phyloP scores from a whole-genome alignment of 2,329 filamentous ascomycete genomes.

The Fusarium fujikuroi region DNA sequence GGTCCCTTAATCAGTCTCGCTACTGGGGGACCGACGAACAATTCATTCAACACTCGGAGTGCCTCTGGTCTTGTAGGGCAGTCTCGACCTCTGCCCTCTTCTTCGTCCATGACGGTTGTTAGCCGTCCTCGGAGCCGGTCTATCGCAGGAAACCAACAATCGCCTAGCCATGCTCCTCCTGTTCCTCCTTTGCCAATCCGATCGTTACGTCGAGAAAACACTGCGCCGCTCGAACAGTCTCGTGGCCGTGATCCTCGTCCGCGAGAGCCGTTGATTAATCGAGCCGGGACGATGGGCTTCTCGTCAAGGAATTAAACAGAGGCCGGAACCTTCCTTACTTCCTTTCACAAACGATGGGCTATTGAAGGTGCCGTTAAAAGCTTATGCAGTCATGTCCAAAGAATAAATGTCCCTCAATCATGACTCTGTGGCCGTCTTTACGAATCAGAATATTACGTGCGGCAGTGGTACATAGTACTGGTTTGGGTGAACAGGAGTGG shows the following conservation, averaged over 20 bases:
- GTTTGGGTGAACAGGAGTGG: not conserved
- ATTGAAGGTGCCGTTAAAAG: conserved; percentile 24
- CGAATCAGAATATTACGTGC: not conserved
- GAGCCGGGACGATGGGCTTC: conserved; percentile 41
- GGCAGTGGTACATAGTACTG: not conserved
- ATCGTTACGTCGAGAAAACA: conserved; percentile 43
- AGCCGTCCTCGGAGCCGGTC: conserved; percentile 44
- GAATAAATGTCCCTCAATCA: not conserved
- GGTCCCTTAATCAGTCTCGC: conserved; percentile 61
- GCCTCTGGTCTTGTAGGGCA: conserved; percentile 34
- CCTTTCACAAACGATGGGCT: not conserved
- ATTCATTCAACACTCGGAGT: conserved; percentile 17
- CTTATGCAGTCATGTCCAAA: conserved; percentile 34
- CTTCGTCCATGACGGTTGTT: conserved; percentile 22
- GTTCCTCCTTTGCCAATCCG: conserved; percentile 45
- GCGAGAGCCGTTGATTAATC: conserved; percentile 48
- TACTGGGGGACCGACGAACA: conserved; percentile 42
- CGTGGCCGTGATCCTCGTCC: conserved; percentile 44
- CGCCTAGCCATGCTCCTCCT: conserved; percentile 33
- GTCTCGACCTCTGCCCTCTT: conserved; percentile 26
- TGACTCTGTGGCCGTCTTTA: not conserved
- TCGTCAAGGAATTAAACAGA: conserved; percentile 26
- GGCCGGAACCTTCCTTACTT: not conserved
- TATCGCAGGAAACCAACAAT: conserved; percentile 30
- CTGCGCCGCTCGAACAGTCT: conserved; percentile 32